Base-by-base conservation (phyloP, 768 basidiomycete species). In the Antrodiella citrinella region DNA sequence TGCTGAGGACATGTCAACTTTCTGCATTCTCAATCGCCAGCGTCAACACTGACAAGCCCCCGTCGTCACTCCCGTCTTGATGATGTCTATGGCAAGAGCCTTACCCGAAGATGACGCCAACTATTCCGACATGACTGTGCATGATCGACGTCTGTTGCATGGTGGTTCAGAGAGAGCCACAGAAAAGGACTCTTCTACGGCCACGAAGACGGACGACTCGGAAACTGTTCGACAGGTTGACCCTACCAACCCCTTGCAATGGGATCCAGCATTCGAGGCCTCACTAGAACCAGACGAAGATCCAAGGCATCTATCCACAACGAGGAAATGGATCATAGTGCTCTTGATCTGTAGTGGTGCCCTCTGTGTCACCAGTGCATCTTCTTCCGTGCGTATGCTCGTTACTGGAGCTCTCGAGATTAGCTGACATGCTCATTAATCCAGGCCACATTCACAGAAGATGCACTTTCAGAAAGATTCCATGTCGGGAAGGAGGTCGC, bases 381-480 rank as follows among this genome's bases (percentile, higher is more conserved):
- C 80, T 1, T 80, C 78, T 1, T 68, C 79, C 60, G 81, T 78
- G 48, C 38, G 79, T 70, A 20, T 48, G 2, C 3, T 4, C 0
- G 4, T 48, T 46, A 22, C 26, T 10, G 18, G 11, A n/a, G n/a
- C 11, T n/a, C 12, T 24, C 21, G 24, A 38, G 10, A 38, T 38
- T 38, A 18, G n/a, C 23, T 22, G 5, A 30, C 21, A 50, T 42
- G 42, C 20, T 42, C 19, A 41, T 44, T 9, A 18, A 13, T 30
- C 13, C 23, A 82, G 82, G 77, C 82, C 9, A 67, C 78, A 0
- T 81, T 80, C 47, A 78, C 88, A 1, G 86, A 90, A 63, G 57
- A 61, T 1, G 81, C 77, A 0, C 70, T 86, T 39, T 69, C 80
- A 30, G 50, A 60, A 7, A 66, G 72, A 4, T 73, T 88, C 40